Percentiles rank a stretch among this genome's conserved stretches.
These are phyloP conservation scores for Paralagenidium karlingii DNA, from an alignment of 352 stramenopile genomes.

Conservation along the genomic window DNA sequence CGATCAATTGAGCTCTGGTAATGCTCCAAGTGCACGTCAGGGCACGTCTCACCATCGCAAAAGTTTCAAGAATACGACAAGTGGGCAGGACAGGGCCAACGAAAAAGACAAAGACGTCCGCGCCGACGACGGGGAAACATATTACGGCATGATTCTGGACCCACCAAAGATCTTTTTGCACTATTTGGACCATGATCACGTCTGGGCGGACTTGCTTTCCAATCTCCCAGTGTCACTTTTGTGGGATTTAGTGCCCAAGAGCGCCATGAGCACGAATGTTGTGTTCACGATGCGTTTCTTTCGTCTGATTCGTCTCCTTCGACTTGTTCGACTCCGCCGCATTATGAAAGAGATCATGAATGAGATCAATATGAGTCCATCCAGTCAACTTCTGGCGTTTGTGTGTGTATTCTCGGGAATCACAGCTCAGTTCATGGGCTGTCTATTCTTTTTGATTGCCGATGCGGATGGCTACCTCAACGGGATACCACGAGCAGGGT, in stretches of 20 bases:
- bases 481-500: constrained; percentile 19
- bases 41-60: too few relatives aligned
- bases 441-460: constrained; percentile 39
- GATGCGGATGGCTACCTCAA: constrained; percentile 27
- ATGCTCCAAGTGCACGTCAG: too few relatives aligned
- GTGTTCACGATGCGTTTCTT: constrained; percentile 20
- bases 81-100: too few relatives aligned
- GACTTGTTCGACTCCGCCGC: constrained; percentile 20
- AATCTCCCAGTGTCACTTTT: constrained; percentile 25
- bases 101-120: too few relatives aligned
- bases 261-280: constrained; percentile 12
- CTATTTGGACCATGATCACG: constrained; percentile 5
- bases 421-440: constrained; percentile 27
- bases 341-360: constrained; percentile 29
- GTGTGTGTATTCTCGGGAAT: constrained; percentile 27
- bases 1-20: background rate
- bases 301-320: constrained; percentile 30
- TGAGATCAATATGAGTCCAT: constrained; percentile 21
- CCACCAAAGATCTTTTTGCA: background rate
- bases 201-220: constrained; percentile 4
- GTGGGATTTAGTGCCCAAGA: constrained; percentile 49
- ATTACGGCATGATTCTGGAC: background rate
- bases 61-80: too few relatives aligned
- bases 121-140: too few relatives aligned
- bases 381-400: constrained; percentile 30